phyloP scores from a whole-genome alignment of 2,329 filamentous ascomycete species.

The Fusarium pseudonygamai region DNA sequence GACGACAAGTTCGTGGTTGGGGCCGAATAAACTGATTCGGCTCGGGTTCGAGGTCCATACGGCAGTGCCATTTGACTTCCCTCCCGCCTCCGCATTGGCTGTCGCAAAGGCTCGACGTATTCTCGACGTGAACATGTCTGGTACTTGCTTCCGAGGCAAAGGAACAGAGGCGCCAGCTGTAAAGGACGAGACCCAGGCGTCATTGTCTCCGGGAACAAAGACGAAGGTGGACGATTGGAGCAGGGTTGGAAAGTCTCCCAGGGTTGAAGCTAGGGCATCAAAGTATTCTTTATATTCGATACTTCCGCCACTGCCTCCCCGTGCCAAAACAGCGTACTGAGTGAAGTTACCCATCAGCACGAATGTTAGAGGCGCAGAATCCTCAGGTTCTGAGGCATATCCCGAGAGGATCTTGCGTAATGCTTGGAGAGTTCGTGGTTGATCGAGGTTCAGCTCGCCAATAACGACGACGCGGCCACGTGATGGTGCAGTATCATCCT shows the following conservation, averaged over 20 bases:
- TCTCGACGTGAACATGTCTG: constrained; percentile 89
- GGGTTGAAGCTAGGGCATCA: constrained; percentile 82
- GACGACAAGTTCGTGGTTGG: constrained; percentile 85
- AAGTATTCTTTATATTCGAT: constrained; percentile 98
- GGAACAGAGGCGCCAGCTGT: constrained; percentile 76
- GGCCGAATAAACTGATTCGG: constrained; percentile 84
- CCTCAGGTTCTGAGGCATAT: constrained; percentile 74
- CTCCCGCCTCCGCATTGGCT: constrained; percentile 76
- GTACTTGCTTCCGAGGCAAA: constrained; percentile 76
- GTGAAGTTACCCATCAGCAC: constrained; percentile 88
- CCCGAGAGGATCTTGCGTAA: constrained; percentile 79
- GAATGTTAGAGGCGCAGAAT: constrained; percentile 78
- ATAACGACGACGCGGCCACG: constrained; percentile 75
- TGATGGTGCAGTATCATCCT: constrained; percentile 47
- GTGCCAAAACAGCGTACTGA: constrained; percentile 70
- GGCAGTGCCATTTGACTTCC: constrained; percentile 62
- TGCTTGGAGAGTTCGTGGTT: constrained; percentile 81
- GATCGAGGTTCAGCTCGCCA: constrained; percentile 87
- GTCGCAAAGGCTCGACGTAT: constrained; percentile 82
- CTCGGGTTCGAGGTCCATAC: constrained; percentile 92
- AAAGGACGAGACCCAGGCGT: constrained; percentile 94
- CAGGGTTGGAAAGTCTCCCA: constrained; percentile 85
- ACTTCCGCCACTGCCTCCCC: constrained; percentile 78
- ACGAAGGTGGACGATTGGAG: constrained; percentile 84
- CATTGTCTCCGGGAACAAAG: constrained; percentile 95